Percentiles rank a stretch among this genome's conserved stretches.
Conservation (phyloP, 208 protist species). For the Trypanosomatidae sp. region DNA sequence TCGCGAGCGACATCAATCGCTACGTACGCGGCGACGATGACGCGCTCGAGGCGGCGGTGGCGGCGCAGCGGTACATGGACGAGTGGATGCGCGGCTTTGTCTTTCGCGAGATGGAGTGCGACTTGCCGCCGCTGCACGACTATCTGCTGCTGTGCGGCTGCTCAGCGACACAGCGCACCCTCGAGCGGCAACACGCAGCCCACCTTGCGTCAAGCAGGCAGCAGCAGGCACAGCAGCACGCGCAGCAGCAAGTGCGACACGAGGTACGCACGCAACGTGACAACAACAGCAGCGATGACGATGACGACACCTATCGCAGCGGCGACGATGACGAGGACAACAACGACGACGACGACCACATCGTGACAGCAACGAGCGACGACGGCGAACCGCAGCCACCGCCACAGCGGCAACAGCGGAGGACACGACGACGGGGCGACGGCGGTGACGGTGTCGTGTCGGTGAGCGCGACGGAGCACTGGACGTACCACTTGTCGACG, state of each 20-base stretch:
- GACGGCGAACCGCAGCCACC: no score
- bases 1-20: conserved; percentile 37
- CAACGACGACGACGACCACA: conserved; percentile 1
- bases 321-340: conserved; percentile 8
- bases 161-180: conserved; percentile 23
- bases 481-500: conserved; percentile 57
- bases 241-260: not conserved
- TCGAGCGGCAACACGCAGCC: conserved; percentile 11
- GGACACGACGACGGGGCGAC: no score
- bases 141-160: conserved; percentile 69
- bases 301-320: not conserved
- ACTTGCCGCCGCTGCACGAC: conserved; percentile 73
- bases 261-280: no score
- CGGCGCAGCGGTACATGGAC: conserved; percentile 58
- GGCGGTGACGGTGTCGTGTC: not conserved
- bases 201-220: not conserved
- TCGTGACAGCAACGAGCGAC: not conserved
- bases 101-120: conserved; percentile 68
- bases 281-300: conserved; percentile 1
- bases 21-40: conserved; percentile 63
- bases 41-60: conserved; percentile 26
- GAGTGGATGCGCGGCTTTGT: conserved; percentile 82
- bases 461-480: conserved; percentile 45
- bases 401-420: no score
- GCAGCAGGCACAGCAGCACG: not conserved